Evolutionary conservation across 257 asterid species (phyloP).

Genomic region (Rubia yunnanensis): DNA sequence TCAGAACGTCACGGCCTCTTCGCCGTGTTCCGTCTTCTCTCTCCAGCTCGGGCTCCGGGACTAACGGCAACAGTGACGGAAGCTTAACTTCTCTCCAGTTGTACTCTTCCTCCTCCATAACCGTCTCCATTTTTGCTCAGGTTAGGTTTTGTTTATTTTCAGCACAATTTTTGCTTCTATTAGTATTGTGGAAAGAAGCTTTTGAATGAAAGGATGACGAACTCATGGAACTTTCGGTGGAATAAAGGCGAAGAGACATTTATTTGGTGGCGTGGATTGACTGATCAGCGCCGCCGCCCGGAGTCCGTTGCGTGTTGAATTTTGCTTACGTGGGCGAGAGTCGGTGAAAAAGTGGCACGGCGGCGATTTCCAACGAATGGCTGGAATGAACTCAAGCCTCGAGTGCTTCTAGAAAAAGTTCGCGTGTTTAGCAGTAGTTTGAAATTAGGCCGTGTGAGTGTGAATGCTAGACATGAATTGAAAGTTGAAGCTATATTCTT

Average conservation of each 20-base stretch:
- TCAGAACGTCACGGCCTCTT: slow-evolving; percentile 73
- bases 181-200: background rate
- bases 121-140: slow-evolving; percentile 40
- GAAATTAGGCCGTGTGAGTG: too few species aligned
- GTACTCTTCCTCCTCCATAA: slow-evolving; percentile 76
- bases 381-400: background rate
- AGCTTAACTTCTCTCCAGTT: slow-evolving; percentile 67
- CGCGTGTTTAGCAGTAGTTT: background rate
- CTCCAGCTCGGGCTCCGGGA: slow-evolving; percentile 56
- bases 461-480: too few species aligned
- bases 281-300: slow-evolving; percentile 1
- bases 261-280: background rate
- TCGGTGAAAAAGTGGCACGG: background rate
- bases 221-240: background rate
- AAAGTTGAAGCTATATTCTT: too few species aligned
- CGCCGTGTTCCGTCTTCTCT: slow-evolving; percentile 77
- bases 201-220: background rate
- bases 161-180: background rate
- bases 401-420: background rate
- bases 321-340: background rate
- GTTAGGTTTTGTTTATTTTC: background rate
- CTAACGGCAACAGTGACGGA: slow-evolving; percentile 51
- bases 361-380: background rate
- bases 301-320: slow-evolving; percentile 1
- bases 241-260: background rate